Conservation (phyloP, 2,329 filamentous ascomycete species). For the Pseudonectria foliicola region DNA sequence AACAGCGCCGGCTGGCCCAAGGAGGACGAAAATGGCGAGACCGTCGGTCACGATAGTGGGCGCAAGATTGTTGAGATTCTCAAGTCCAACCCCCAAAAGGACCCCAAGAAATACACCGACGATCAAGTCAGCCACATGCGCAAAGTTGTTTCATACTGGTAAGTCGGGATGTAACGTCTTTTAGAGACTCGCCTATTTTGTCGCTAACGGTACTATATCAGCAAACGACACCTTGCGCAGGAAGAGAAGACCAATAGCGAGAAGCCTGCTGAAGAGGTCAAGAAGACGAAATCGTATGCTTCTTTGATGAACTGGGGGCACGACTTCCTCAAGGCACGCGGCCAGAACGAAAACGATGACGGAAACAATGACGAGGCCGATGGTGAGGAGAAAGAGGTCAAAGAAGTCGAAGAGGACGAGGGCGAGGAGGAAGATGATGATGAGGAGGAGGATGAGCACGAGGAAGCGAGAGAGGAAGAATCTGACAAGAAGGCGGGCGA, state of each 20-base stretch:
- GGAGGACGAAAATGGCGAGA: conserved; percentile 50
- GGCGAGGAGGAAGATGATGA: conserved; percentile 8
- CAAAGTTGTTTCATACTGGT: conserved; percentile 56
- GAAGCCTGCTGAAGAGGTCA: conserved; percentile 37
- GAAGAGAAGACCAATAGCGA: conserved; percentile 52
- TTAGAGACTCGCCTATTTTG: neutral
- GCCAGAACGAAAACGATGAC: conserved; percentile 3
- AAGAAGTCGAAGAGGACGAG: conserved; percentile 5
- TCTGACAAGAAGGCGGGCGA: conserved; percentile 14
- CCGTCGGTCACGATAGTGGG: conserved; percentile 56
- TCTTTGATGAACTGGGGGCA: conserved; percentile 58
- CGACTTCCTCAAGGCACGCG: conserved; percentile 39
- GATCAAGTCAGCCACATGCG: conserved; percentile 52
- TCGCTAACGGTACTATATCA: conserved; percentile 6
- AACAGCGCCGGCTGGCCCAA: conserved; percentile 53
- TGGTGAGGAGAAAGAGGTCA: neutral
- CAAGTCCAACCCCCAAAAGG: conserved; percentile 52
- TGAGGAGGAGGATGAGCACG: conserved; percentile 1
- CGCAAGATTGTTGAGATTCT: conserved; percentile 58
- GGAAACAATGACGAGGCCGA: conserved; percentile 4
- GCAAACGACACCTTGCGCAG: conserved; percentile 59
- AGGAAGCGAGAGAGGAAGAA: conserved; percentile 4
- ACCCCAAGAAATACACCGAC: conserved; percentile 49
- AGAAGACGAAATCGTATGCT: conserved; percentile 46
- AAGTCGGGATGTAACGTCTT: conserved; percentile 5